Percentiles rank a stretch among this genome's conserved stretches.
These are phyloP conservation scores for Eleusine coracana DNA, from an alignment of 176 grass and related monocot species.

Conservation along the genomic window DNA sequence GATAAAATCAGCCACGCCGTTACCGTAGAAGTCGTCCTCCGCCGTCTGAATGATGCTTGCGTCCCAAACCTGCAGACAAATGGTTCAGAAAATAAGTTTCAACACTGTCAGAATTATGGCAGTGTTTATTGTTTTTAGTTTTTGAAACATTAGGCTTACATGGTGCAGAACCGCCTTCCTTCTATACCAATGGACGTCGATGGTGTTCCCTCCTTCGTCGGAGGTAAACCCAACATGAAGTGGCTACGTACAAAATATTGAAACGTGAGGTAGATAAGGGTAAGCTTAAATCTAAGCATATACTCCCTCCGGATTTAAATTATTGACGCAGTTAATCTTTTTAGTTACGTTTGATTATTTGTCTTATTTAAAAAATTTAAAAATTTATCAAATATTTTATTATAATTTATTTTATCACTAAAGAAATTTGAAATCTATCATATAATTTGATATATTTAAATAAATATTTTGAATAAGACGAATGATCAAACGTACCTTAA, in stretches of 20 bases:
- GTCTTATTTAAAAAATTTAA: too few relatives aligned
- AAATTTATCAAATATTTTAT: too few relatives aligned
- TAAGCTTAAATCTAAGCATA: background rate
- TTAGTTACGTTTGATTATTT: too few relatives aligned
- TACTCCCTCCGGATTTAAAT: too few relatives aligned
- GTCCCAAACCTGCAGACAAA: conserved; percentile 49
- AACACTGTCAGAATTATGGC: background rate
- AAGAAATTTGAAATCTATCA: too few relatives aligned
- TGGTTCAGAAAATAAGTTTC: background rate
- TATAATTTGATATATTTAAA: too few relatives aligned
- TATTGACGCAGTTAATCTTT: too few relatives aligned
- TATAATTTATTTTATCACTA: too few relatives aligned
- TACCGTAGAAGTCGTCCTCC: conserved; percentile 25
- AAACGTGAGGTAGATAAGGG: background rate
- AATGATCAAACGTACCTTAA: too few relatives aligned
- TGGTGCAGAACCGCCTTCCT: conserved; percentile 72
- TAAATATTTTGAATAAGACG: too few relatives aligned
- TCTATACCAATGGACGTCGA: conserved; percentile 63
- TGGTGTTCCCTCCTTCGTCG: conserved; percentile 67
- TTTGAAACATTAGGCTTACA: conserved; percentile 24
- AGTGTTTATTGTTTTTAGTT: background rate
- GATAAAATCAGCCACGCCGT: conserved; percentile 6
- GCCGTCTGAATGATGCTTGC: conserved; percentile 42
- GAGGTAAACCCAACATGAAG: conserved; percentile 74
- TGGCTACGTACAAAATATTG: conserved; percentile 46